These are phyloP conservation scores for Yamadazyma epiphylla DNA, from an alignment of 1,139 yeast genomes.

Conservation along the genomic window DNA sequence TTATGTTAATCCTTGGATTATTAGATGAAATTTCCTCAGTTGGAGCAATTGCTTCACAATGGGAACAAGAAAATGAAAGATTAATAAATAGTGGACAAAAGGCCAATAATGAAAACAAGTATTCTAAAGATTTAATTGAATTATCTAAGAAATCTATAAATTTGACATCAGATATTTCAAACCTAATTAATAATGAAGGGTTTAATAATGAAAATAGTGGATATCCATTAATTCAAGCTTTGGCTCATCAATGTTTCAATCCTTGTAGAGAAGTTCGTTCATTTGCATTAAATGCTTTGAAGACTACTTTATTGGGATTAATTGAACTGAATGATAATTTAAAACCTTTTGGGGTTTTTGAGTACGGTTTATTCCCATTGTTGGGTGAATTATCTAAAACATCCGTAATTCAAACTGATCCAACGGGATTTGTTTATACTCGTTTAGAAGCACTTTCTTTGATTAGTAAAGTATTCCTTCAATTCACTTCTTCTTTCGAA, in stretches of 20 bases:
- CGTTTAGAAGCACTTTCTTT: slow-evolving; percentile 65
- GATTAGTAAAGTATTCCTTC: slow-evolving; percentile 69
- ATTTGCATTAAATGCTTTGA: slow-evolving; percentile 57
- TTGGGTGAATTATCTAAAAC: slow-evolving; percentile 62
- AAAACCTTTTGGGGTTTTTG: slow-evolving; percentile 57
- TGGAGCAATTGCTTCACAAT: slow-evolving; percentile 77
- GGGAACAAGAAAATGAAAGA: slow-evolving; percentile 58
- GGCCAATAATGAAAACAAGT: slow-evolving; percentile 29
- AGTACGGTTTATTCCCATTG: slow-evolving; percentile 72
- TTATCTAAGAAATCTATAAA: slow-evolving; percentile 61
- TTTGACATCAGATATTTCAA: slow-evolving; percentile 50
- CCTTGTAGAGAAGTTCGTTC: slow-evolving; percentile 77
- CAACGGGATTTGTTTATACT: slow-evolving; percentile 58
- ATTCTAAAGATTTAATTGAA: slow-evolving; percentile 49
- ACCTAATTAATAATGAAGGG: slow-evolving; percentile 19
- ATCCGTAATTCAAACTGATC: slow-evolving; percentile 65
- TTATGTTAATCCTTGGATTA: slow-evolving; percentile 62
- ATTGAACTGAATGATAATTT: slow-evolving; percentile 23
- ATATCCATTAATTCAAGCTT: slow-evolving; percentile 68
- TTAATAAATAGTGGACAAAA: slow-evolving; percentile 1
- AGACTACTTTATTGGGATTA: slow-evolving; percentile 36
- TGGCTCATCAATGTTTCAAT: slow-evolving; percentile 85
- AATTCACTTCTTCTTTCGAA: slow-evolving; percentile 28
- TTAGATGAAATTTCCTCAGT: slow-evolving; percentile 79
- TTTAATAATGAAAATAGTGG: slow-evolving; percentile 27